These are phyloP conservation scores for Earliella scabrosa DNA, from an alignment of 1,284 basidiomycete genomes.

Conservation along the genomic window DNA sequence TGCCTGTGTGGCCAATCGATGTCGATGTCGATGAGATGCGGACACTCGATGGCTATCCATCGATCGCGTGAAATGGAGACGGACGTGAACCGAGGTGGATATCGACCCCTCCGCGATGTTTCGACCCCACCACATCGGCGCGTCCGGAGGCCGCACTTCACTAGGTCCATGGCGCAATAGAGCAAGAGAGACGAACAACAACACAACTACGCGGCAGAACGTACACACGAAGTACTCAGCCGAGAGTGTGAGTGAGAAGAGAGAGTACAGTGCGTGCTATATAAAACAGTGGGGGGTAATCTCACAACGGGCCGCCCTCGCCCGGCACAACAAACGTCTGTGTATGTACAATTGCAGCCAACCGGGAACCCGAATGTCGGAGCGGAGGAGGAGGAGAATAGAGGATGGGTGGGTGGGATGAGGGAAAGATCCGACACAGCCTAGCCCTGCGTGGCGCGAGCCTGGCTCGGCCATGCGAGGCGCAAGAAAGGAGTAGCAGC, in stretches of 20 bases:
- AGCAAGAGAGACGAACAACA: too few species aligned
- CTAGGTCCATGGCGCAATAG: too few species aligned
- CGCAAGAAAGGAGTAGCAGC: background rate
- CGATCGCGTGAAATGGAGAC: slow-evolving; percentile 4
- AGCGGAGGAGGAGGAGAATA: background rate
- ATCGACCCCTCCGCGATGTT: too few species aligned
- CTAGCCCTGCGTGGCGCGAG: background rate
- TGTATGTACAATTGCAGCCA: slow-evolving; percentile 23
- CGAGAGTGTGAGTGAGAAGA: too few species aligned
- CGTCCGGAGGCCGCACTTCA: too few species aligned
- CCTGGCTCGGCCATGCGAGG: background rate
- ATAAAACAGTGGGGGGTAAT: slow-evolving; percentile 29
- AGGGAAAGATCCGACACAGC: background rate
- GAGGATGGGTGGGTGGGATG: slow-evolving; percentile 1
- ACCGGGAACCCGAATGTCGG: slow-evolving; percentile 13
- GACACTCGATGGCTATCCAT: slow-evolving; percentile 1
- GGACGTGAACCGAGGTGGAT: background rate
- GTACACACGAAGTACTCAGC: slow-evolving; percentile 8
- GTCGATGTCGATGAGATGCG: background rate
- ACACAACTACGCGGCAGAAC: background rate
- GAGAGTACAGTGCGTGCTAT: slow-evolving; percentile 23
- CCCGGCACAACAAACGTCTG: slow-evolving; percentile 19
- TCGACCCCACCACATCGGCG: too few species aligned
- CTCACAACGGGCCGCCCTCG: slow-evolving; percentile 26
- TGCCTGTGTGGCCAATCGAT: slow-evolving; percentile 6